Base-by-base conservation (phyloP, 2,329 filamentous ascomycete genomes). In the Claviceps purpurea region DNA sequence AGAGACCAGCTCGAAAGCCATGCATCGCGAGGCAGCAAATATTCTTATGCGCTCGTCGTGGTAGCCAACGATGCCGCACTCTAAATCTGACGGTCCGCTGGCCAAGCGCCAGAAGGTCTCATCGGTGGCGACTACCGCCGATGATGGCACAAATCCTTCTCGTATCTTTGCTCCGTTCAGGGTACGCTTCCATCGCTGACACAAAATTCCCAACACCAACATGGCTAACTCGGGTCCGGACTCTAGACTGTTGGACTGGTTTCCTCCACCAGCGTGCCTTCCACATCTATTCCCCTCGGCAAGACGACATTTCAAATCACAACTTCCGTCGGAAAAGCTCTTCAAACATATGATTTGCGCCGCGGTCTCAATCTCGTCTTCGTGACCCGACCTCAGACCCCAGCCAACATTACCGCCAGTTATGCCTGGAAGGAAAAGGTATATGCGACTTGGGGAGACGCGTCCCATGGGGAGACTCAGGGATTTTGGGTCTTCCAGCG, bases 231-330 rank as follows among this genome's bases (percentile, higher is more conserved):
- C 37, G n/a, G 18, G n/a, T 53, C 37, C 22, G 4, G 1, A 49
- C 6, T 38, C 3, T 22, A 95, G 88, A 96, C 91, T 47, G 79
- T 98, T 58, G 93, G 93, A 16, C 76, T 98, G 37, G 89, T 98
- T 2, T 96, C 93, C 5, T 89, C 93, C 0, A 96, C 91, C 2
- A 71, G 76, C 48, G 89, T 96, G 0, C 91, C 93, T 0, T 97
- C 98, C 64, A 90, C 91, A 2, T 85, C 86, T 5, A 78, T 94
- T 37, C 87, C 91, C 0, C 75, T 95, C 16, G 93, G 93, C 53
- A 95, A 95, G 70, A 91, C 88, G 1, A 95, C 89, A 3, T 98
- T 95, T 65, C 93, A 98, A 67, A 89, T 98, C 68, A 97, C 93
- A 38, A 98, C 93, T 34, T 97, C 89, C 0, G 87, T 94, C 56